These are phyloP conservation scores for Catenaria anguillulae DNA, from an alignment of 371 early-diverging fungal genomes.

Conservation along the genomic window DNA sequence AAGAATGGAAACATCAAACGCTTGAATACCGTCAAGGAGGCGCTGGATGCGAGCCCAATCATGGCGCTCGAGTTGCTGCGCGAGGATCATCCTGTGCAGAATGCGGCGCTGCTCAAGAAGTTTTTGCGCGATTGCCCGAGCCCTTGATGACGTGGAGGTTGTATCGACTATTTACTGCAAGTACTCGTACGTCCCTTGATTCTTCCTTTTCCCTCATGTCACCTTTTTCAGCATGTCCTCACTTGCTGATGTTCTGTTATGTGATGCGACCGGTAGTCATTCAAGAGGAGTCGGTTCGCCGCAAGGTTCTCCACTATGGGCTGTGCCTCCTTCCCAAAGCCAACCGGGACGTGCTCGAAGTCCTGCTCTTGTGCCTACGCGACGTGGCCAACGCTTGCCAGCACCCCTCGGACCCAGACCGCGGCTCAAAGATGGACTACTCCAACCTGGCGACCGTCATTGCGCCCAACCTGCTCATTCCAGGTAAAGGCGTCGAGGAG, in stretches of 20 bases:
- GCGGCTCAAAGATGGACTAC: constrained; percentile 75
- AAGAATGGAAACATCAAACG: constrained; percentile 91
- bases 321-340: constrained; percentile 71
- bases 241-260: no score
- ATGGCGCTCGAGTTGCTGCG: constrained; percentile 8
- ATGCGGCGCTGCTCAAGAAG: constrained; percentile 85
- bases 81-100: constrained; percentile 68
- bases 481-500: background rate
- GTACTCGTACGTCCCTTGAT: constrained; percentile 44
- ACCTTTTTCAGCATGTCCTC: constrained; percentile 10
- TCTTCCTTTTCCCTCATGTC: constrained; percentile 2
- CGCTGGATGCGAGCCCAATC: constrained; percentile 48
- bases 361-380: constrained; percentile 65
- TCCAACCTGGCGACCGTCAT: constrained; percentile 82
- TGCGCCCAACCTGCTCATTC: constrained; percentile 65
- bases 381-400: constrained; percentile 57
- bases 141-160: constrained; percentile 79
- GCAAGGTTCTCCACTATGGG: constrained; percentile 52
- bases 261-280: constrained; percentile 20
- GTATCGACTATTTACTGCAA: constrained; percentile 57
- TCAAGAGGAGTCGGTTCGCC: constrained; percentile 31
- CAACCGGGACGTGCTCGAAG: constrained; percentile 77
- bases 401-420: constrained; percentile 31
- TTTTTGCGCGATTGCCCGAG: constrained; percentile 90
- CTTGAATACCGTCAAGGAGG: constrained; percentile 56